Evolutionary conservation across 1,284 basidiomycete genomes (phyloP), one percentile per base, ranked within the genome.

Genomic region (Porodaedalea pini): DNA sequence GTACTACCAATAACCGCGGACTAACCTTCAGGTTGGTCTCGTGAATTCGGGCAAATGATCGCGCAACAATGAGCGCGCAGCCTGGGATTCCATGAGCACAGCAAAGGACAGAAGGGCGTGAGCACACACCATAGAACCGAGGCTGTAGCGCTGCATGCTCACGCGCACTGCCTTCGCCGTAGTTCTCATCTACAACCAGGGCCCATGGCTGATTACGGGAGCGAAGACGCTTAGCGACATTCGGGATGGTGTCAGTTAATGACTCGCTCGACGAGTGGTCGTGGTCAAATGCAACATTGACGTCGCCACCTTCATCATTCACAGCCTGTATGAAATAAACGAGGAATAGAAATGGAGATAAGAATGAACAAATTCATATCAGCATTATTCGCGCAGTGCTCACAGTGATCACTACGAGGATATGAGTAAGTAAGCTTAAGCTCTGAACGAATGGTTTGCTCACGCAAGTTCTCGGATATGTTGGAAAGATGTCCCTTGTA

Each of bases 111-210:
- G 25, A 8, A 29, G 17, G 8, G 6, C n/a, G 25, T 4, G 5
- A 11, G 15, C 27, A 66, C 78, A 66, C 72, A 80, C 92, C 92
- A 68, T 97, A 96, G 77, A 96, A 97, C 13, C 97, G 84, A 49
- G 96, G 97, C 70, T 99, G 97, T 32, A 99, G 79, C 13, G 95
- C 94, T 32, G 97, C 97, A 71, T 99, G 97, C 73, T 99, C 97
- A 59, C 97, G 85, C n/a, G 94, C 94, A 63, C 91, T 94, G 19
- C 45, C 97, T 72, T 99, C 97, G 3, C 97, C 97, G 70, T 99
- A 97, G 70, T 95, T 95, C 11, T 95, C 92, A 69, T 99, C 97
- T 1, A 97, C 95, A 32, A 99, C 79, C 49, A 99, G 76, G 66
- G 95, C 90, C 95, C 96, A 99, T 0, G 93, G 90, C 71, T 94